Evolutionary conservation across 2,329 filamentous ascomycete species (phyloP).

Genomic region (Aspergillus luchuensis): DNA sequence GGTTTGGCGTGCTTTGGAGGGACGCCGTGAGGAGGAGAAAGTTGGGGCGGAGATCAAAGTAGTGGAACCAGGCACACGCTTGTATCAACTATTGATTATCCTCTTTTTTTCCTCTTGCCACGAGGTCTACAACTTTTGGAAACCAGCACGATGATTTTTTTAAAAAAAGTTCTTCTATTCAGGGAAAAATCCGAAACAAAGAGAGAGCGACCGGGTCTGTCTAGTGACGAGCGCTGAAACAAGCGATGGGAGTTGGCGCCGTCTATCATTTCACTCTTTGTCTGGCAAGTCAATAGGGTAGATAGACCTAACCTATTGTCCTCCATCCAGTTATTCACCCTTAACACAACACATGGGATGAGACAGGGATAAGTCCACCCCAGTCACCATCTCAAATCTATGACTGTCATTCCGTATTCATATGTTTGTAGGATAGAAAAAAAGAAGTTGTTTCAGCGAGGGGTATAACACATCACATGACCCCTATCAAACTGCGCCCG

Average conservation of each 20-base stretch:
- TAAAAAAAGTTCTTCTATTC: neutral
- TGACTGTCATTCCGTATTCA: too few relatives aligned
- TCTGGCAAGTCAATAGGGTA: neutral
- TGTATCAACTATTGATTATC: too few relatives aligned
- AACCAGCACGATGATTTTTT: neutral
- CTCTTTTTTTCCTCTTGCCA: too few relatives aligned
- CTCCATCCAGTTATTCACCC: too few relatives aligned
- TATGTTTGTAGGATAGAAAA: neutral
- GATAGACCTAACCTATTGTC: neutral
- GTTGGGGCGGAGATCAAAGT: neutral
- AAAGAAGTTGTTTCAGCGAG: neutral
- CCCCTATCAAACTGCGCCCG: constrained; percentile 1
- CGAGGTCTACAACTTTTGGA: neutral
- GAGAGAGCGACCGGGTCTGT: neutral
- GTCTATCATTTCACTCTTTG: neutral
- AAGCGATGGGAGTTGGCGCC: neutral
- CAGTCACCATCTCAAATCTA: too few relatives aligned
- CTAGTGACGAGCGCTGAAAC: neutral
- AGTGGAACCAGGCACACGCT: neutral
- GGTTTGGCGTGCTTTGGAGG: neutral
- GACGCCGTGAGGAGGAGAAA: neutral
- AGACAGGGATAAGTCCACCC: too few relatives aligned
- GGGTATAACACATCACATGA: neutral
- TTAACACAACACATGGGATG: too few relatives aligned
- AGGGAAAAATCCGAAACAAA: neutral